A percentile compares a stretch with the other conserved stretches of the same genome.
Evolutionary conservation across 805 yeast species (phyloP).

Genomic region (Cyberlindnera galapagoensis): DNA sequence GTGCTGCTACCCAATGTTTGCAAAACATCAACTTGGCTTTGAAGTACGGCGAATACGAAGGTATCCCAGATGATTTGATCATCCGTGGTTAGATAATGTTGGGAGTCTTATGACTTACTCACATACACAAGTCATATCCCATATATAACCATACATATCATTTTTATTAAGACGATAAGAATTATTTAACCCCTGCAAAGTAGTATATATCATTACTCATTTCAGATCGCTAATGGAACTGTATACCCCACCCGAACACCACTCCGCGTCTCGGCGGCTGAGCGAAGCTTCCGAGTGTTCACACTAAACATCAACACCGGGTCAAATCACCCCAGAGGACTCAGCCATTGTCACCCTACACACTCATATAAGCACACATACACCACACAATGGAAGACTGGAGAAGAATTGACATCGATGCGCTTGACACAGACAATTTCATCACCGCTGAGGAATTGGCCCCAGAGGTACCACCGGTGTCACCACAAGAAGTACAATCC

Average conservation of each 20-base stretch:
- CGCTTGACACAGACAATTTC: conserved; percentile 73
- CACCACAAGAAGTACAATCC: conserved; percentile 46
- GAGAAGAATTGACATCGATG: conserved; percentile 95
- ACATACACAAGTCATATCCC: neutral
- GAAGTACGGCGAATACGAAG: conserved; percentile 91
- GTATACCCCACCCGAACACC: too few relatives aligned
- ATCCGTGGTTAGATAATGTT: conserved; percentile 26
- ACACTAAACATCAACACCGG: too few relatives aligned
- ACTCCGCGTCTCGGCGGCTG: too few relatives aligned
- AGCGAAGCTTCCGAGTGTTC: too few relatives aligned
- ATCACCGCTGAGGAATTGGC: conserved; percentile 57
- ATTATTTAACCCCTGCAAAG: neutral
- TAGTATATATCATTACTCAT: too few relatives aligned
- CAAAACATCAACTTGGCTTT: conserved; percentile 90
- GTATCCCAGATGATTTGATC: conserved; percentile 71
- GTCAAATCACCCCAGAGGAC: too few relatives aligned
- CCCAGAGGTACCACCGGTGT: conserved; percentile 38
- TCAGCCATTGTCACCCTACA: too few relatives aligned
- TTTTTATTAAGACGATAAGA: neutral
- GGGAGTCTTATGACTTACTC: neutral
- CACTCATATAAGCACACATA: too few relatives aligned
- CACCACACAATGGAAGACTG: conserved; percentile 75
- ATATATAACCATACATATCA: neutral
- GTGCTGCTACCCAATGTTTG: conserved; percentile 97
- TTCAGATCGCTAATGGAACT: too few relatives aligned